Evolutionary conservation across 805 yeast genomes (phyloP).

Genomic region (Huiozyma sinensis): DNA sequence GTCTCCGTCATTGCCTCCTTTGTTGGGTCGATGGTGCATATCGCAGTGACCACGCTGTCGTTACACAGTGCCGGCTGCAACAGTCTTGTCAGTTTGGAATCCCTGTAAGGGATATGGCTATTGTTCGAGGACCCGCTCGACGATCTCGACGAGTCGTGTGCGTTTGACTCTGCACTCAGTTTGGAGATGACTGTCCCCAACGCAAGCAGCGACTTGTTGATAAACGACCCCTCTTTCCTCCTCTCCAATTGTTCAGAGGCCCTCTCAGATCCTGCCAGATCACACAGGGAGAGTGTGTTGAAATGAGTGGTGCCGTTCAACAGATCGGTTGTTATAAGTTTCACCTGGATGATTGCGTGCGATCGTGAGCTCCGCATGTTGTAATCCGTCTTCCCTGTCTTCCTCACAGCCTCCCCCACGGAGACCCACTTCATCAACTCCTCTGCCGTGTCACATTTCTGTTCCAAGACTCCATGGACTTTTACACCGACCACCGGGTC

Average conservation of each 20-base stretch:
- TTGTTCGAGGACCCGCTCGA: constrained; percentile 12
- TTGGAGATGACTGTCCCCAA: constrained; percentile 87
- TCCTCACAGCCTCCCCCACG: constrained; percentile 62
- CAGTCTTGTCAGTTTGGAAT: constrained; percentile 80
- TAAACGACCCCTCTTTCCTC: constrained; percentile 86
- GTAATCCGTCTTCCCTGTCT: constrained; percentile 82
- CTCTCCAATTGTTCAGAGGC: constrained; percentile 60
- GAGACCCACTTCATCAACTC: constrained; percentile 53
- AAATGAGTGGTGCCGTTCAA: constrained; percentile 30
- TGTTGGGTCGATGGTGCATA: constrained; percentile 77
- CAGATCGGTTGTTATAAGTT: constrained; percentile 38
- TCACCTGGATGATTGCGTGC: constrained; percentile 76
- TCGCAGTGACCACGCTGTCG: constrained; percentile 66
- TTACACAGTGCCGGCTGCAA: constrained; percentile 91
- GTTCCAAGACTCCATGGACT: constrained; percentile 64
- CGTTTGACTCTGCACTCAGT: constrained; percentile 36
- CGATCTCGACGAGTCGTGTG: constrained; percentile 9
- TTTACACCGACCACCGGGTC: constrained; percentile 61
- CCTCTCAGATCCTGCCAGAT: constrained; percentile 92
- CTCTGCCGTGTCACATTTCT: constrained; percentile 41
- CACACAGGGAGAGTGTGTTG: constrained; percentile 76
- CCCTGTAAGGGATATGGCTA: constrained; percentile 80
- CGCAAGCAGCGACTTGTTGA: constrained; percentile 83
- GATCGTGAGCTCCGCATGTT: constrained; percentile 83
- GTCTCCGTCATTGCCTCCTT: constrained; percentile 61